phyloP scores from a whole-genome alignment of 352 stramenopile genomes.

The Phytophthora melonis region DNA sequence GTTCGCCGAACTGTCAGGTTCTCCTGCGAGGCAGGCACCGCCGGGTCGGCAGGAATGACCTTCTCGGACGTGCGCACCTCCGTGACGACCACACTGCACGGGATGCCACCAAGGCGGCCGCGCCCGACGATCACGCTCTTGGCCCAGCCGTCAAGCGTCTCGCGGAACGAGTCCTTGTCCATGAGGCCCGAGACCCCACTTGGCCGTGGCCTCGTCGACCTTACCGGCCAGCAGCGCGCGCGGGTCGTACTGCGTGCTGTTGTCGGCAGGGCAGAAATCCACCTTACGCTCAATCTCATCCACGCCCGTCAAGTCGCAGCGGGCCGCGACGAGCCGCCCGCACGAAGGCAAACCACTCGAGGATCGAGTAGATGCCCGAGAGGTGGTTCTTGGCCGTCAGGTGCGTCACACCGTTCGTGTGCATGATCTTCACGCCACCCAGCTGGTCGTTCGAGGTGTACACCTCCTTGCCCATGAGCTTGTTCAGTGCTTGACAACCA shows the following conservation, averaged over 20 bases:
- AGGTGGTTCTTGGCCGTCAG: conserved; percentile 97
- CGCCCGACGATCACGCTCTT: conserved; percentile 99
- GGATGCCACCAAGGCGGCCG: conserved; percentile 98
- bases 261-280: conserved; percentile 92
- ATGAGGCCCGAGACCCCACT: conserved; percentile 96
- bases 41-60: conserved; percentile 98
- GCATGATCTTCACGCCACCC: conserved; percentile 99
- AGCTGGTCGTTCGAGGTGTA: conserved; percentile 99
- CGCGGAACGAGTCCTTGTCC: conserved; percentile 98
- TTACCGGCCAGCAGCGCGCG: conserved; percentile 93
- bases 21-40: conserved; percentile 97
- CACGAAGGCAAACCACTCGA: conserved; percentile 99
- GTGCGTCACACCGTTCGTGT: conserved; percentile 99
- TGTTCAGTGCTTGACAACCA: conserved; percentile 99
- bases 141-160: conserved; percentile 98
- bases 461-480: conserved; percentile 99
- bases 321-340: conserved; percentile 89
- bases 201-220: conserved; percentile 75
- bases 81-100: conserved; percentile 98
- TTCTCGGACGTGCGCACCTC: conserved; percentile 98
- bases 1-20: conserved; percentile 96
- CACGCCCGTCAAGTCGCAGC: conserved; percentile 78
- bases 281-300: conserved; percentile 93
- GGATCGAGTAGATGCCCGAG: conserved; percentile 94
- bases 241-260: conserved; percentile 96